Evolutionary conservation across 106 monocot species (phyloP).

Genomic region (Platanthera zijinensis): DNA sequence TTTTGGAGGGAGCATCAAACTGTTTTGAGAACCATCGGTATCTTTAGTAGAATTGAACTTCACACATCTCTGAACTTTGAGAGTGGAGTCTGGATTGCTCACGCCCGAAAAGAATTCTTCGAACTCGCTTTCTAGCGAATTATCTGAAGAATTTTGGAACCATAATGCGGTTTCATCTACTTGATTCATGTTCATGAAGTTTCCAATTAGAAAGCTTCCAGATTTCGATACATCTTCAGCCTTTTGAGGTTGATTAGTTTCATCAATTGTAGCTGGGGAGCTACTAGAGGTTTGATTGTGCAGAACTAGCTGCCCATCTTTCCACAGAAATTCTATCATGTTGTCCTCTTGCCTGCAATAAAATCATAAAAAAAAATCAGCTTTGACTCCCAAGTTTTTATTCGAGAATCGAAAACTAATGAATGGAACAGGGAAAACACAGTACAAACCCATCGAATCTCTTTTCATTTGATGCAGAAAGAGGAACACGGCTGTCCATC

Average conservation of each 20-base stretch:
- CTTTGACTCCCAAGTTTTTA: not conserved
- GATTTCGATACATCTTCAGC: conserved; percentile 4
- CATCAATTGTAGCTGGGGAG: not conserved
- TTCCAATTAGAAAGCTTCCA: conserved; percentile 1
- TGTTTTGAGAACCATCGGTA: not conserved
- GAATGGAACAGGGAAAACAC: too few relatives aligned
- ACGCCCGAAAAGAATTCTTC: conserved; percentile 54
- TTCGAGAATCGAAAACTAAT: not conserved
- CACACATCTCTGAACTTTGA: not conserved
- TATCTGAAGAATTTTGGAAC: conserved; percentile 52
- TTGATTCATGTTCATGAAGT: conserved; percentile 9
- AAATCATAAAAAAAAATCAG: not conserved
- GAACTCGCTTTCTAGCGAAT: conserved; percentile 57
- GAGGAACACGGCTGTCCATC: too few relatives aligned
- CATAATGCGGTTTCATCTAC: conserved; percentile 46
- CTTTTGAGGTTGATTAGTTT: conserved; percentile 17
- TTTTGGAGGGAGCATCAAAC: conserved; percentile 31
- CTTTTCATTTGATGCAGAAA: too few relatives aligned
- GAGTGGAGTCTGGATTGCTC: conserved; percentile 15
- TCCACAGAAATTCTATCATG: conserved; percentile 63
- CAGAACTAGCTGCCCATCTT: conserved; percentile 58
- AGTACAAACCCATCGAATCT: too few relatives aligned
- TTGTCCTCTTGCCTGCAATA: conserved; percentile 23
- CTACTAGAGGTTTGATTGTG: conserved; percentile 51
- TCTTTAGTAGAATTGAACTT: not conserved